phyloP scores from a whole-genome alignment of 768 basidiomycete species.

The Lentinula sp. region DNA sequence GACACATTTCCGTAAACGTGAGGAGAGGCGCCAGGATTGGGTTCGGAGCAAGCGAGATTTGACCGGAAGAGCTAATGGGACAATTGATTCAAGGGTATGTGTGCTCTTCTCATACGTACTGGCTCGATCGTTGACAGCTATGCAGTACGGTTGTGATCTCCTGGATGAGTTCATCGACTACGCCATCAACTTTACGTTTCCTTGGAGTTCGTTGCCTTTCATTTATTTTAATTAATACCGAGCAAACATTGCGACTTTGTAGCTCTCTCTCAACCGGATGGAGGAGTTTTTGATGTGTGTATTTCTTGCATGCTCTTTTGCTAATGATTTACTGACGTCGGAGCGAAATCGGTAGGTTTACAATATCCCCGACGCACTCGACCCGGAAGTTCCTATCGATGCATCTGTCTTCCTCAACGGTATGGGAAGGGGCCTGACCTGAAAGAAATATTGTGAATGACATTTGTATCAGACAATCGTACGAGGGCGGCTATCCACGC shows the following conservation, averaged over 20 bases:
- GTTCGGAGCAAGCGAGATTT: conserved; percentile 26
- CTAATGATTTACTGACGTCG: neutral
- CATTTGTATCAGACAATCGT: conserved; percentile 9
- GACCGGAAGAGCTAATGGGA: conserved; percentile 25
- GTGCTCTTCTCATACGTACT: neutral
- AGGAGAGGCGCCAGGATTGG: conserved; percentile 7
- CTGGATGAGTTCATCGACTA: conserved; percentile 66
- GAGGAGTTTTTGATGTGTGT: conserved; percentile 1
- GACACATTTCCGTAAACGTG: conserved; percentile 4
- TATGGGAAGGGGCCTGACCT: conserved; percentile 11
- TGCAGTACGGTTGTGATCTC: conserved; percentile 58
- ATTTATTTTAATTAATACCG: neutral
- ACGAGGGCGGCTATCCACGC: conserved; percentile 42
- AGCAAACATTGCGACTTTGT: neutral
- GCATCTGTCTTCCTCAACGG: conserved; percentile 37
- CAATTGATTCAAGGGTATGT: conserved; percentile 48
- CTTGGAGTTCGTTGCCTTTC: conserved; percentile 32
- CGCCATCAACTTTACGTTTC: conserved; percentile 65
- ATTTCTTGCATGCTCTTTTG: neutral
- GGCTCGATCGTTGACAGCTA: neutral
- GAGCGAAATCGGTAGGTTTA: conserved; percentile 11
- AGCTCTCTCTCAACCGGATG: neutral
- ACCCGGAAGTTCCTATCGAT: conserved; percentile 26
- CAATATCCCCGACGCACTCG: conserved; percentile 30
- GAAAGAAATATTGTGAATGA: neutral